phyloP scores from a whole-genome alignment of 371 early-diverging fungal species.

The Mucor sp. region DNA sequence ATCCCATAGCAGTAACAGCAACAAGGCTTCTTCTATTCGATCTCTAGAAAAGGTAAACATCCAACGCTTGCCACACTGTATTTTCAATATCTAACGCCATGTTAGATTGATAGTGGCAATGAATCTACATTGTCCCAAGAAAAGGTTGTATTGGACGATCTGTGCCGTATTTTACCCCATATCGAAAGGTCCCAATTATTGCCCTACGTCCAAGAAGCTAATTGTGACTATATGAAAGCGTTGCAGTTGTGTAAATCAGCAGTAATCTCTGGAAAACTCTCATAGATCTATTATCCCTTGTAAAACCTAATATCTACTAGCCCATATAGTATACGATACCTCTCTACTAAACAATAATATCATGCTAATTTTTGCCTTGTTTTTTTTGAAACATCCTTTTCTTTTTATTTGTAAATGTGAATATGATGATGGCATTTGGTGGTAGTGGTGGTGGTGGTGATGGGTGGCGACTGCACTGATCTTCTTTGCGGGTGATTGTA shows the following conservation, averaged over 20 bases:
- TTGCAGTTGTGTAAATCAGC: conserved; percentile 33
- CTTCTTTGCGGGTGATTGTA: neutral
- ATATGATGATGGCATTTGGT: neutral
- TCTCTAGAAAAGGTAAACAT: conserved; percentile 33
- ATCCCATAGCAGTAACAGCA: conserved; percentile 19
- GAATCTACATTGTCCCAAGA: conserved; percentile 10
- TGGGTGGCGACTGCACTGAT: too few species aligned
- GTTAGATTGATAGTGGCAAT: conserved; percentile 3
- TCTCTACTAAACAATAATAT: neutral
- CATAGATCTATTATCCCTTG: neutral
- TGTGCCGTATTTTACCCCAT: conserved; percentile 37
- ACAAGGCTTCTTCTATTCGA: conserved; percentile 17
- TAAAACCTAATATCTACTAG: conserved; percentile 1
- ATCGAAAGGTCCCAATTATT: conserved; percentile 24
- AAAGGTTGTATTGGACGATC: conserved; percentile 30
- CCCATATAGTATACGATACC: neutral
- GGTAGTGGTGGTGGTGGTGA: neutral
- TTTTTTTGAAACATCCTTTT: neutral
- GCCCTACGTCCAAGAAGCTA: conserved; percentile 31
- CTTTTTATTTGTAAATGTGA: neutral
- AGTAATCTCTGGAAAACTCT: conserved; percentile 33
- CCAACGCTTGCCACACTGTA: too few species aligned
- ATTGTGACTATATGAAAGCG: conserved; percentile 39
- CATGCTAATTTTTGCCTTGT: neutral
- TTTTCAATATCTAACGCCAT: neutral